Conservation (phyloP, 2,329 filamentous ascomycete species). For the Pseudocercospora fuligena region DNA sequence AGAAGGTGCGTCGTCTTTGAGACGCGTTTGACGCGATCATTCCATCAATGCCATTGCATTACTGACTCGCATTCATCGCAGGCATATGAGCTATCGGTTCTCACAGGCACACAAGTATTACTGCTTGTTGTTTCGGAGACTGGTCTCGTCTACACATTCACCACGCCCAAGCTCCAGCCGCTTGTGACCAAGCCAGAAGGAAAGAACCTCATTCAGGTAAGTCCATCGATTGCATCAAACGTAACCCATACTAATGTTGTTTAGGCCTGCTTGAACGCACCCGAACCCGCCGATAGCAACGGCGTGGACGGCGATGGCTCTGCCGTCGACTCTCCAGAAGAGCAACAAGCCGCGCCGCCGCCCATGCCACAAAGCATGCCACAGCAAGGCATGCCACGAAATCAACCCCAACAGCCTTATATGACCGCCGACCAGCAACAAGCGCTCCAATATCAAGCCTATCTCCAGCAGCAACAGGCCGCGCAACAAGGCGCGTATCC, state of each 20-base stretch:
- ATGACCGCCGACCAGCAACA: conserved; percentile 47
- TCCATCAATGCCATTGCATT: conserved; percentile 13
- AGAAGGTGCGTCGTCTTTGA: conserved; percentile 72
- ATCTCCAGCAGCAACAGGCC: conserved; percentile 45
- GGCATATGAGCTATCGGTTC: conserved; percentile 96
- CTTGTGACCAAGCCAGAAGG: conserved; percentile 97
- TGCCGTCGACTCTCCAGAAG: conserved; percentile 84
- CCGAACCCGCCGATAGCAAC: conserved; percentile 80
- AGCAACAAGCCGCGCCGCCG: conserved; percentile 68
- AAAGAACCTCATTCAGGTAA: conserved; percentile 97
- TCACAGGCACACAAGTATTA: conserved; percentile 96
- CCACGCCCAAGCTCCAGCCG: conserved; percentile 96
- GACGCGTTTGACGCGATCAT: conserved; percentile 22
- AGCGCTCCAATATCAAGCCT: conserved; percentile 46
- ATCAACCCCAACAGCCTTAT: conserved; percentile 37
- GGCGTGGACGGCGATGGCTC: conserved; percentile 55
- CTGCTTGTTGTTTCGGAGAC: conserved; percentile 97
- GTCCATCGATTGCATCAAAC: conserved; percentile 16
- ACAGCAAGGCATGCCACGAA: conserved; percentile 38
- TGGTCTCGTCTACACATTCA: conserved; percentile 96
- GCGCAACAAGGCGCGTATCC: conserved; percentile 44
- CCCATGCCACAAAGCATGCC: conserved; percentile 42
- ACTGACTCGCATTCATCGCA: conserved; percentile 46
- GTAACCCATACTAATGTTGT: conserved; percentile 26
- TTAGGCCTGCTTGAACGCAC: conserved; percentile 94